Evolutionary conservation across 2,329 filamentous ascomycete genomes (phyloP), one percentile per base, ranked within the genome.

Genomic region (Aspergillus sp.): DNA sequence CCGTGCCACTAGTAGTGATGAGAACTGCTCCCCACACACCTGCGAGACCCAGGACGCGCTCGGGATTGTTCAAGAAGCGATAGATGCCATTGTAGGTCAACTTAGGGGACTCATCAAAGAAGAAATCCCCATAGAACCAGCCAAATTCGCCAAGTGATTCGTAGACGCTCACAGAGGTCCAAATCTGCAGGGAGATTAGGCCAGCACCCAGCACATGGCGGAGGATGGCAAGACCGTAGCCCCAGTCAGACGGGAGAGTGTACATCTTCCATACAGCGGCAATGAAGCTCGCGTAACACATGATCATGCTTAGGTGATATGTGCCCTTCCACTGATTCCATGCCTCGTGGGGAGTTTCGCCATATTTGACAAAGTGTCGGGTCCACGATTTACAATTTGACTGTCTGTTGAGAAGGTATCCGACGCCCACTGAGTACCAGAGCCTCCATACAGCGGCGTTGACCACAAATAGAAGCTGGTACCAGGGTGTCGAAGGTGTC

Each of bases 111-210:
- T 91, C 89, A 61, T 97, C 91, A 71, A 95, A 97, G 82, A 99
- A 98, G 80, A 98, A 99, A 73, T 99, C 95, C 17, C 95, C 95
- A 70, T 93, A 98, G 80, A 98, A 98, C 93, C 93, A 99, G 67
- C 95, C 95, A 69, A 98, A 99, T 70, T 99, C 95, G 56, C 95
- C 95, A 0, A 99, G 85, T 2, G 91, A 96, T 51, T 97, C 92
- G 73, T 98, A 96, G 65, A 98, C 93, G 73, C 92, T 97, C 63
- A 90, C 81, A 2, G 91, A 89, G 1, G 93, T 96, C 95, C 95
- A 99, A 17, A 96, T 76, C 70, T 99, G 95, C 51, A 99, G 82
- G 11, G 89, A 87, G 58, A 98, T 86, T 62, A 98, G 80, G 52
- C 89, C 86, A 50, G 84, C 81, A 44, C 95, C 95, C 34, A 98